Conservation (phyloP, 2,329 filamentous ascomycete species). For the Xylariomycetidae sp. region DNA sequence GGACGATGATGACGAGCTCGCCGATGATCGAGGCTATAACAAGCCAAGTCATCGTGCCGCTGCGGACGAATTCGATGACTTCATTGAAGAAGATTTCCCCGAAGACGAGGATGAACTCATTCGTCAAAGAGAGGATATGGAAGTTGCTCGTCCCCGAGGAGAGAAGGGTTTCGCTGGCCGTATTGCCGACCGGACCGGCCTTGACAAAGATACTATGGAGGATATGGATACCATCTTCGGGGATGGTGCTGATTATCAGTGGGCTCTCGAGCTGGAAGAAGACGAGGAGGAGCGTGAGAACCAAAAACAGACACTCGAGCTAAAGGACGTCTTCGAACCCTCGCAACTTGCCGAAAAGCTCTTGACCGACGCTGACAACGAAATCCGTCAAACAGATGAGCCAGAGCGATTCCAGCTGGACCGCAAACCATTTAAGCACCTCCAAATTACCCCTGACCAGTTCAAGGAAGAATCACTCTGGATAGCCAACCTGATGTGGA, state of each 20-base stretch:
- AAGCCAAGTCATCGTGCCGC: conserved; percentile 53
- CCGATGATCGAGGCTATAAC: conserved; percentile 47
- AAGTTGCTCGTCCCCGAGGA: conserved; percentile 77
- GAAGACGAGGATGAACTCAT: conserved; percentile 77
- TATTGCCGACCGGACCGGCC: conserved; percentile 72
- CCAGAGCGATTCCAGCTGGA: conserved; percentile 94
- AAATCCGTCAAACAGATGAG: conserved; percentile 81
- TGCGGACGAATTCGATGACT: conserved; percentile 84
- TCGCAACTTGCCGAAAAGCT: conserved; percentile 92
- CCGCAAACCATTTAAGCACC: conserved; percentile 78
- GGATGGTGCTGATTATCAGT: conserved; percentile 91
- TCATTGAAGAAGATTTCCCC: conserved; percentile 94
- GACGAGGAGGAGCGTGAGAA: conserved; percentile 74
- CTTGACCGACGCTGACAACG: conserved; percentile 91
- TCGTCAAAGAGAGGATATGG: conserved; percentile 75
- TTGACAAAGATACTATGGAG: conserved; percentile 89
- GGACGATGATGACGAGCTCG: conserved; percentile 80
- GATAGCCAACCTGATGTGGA: conserved; percentile 87
- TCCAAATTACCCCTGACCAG: conserved; percentile 76
- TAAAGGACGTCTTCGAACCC: conserved; percentile 98
- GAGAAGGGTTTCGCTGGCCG: conserved; percentile 63
- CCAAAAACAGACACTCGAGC: conserved; percentile 79
- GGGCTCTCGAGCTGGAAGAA: conserved; percentile 85
- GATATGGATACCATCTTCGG: conserved; percentile 97
- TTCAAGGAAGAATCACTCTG: conserved; percentile 86